These are phyloP conservation scores for Lagenidium sp. DNA, from an alignment of 352 stramenopile species.

Conservation along the genomic window DNA sequence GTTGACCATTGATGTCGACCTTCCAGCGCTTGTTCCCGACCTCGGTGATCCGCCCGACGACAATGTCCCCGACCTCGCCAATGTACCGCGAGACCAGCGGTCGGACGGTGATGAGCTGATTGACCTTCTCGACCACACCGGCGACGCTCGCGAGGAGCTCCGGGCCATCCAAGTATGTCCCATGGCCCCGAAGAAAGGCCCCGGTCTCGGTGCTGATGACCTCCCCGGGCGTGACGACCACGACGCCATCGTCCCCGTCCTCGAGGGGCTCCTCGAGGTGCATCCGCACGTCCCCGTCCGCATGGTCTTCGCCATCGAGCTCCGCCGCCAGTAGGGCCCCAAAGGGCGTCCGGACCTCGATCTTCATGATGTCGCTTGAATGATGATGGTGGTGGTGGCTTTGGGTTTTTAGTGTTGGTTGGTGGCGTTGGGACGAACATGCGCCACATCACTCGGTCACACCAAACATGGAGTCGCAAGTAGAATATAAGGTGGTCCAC, in stretches of 20 bases:
- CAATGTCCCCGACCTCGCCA: slow-evolving; percentile 95
- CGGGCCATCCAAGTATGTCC: slow-evolving; percentile 89
- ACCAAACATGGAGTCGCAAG: too few relatives aligned
- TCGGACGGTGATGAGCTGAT: slow-evolving; percentile 94
- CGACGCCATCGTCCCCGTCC: slow-evolving; percentile 30
- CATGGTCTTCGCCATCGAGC: too few relatives aligned
- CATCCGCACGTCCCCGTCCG: slow-evolving; percentile 2
- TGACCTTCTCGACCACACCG: slow-evolving; percentile 94
- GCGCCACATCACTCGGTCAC: too few relatives aligned
- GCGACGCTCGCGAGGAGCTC: slow-evolving; percentile 90
- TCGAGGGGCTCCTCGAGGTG: slow-evolving; percentile 24
- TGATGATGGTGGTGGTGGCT: neutral
- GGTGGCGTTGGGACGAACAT: neutral
- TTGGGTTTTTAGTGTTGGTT: neutral
- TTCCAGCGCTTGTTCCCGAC: slow-evolving; percentile 94
- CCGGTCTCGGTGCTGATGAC: slow-evolving; percentile 71
- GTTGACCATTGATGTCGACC: slow-evolving; percentile 87
- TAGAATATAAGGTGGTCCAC: too few relatives aligned
- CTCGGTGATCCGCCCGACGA: slow-evolving; percentile 93
- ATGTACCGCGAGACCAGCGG: slow-evolving; percentile 88
- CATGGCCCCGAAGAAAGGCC: slow-evolving; percentile 89
- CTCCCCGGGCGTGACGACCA: slow-evolving; percentile 66
- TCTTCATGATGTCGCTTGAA: slow-evolving; percentile 22
- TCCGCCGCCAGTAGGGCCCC: slow-evolving; percentile 6
- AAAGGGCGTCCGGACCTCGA: slow-evolving; percentile 23